Evolutionary conservation across 2,329 filamentous ascomycete species (phyloP).

Genomic region (Alternaria atra): DNA sequence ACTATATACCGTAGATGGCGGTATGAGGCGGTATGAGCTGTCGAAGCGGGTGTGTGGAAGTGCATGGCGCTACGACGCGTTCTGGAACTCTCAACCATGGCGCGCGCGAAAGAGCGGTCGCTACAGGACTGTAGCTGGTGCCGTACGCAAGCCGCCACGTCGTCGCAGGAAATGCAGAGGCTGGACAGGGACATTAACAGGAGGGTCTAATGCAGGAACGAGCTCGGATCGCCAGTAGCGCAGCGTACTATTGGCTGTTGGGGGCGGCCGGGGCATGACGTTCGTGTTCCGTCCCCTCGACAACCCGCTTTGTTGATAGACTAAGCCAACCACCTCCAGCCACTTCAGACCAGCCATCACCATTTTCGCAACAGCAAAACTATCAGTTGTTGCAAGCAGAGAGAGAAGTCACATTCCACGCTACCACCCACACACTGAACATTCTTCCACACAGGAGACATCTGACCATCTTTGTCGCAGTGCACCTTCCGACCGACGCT

Average conservation of each 20-base stretch:
- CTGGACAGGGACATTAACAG: conserved; percentile 28
- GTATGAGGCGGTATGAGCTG: conserved; percentile 15
- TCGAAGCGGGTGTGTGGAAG: conserved; percentile 1
- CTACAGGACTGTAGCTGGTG: conserved; percentile 8
- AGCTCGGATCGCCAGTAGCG: conserved; percentile 17
- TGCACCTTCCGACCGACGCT: conserved; percentile 42
- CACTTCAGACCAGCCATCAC: conserved; percentile 44
- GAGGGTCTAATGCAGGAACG: conserved; percentile 38
- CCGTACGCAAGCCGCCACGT: conserved; percentile 38
- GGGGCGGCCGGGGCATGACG: conserved; percentile 32
- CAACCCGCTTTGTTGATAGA: conserved; percentile 28
- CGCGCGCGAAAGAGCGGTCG: conserved; percentile 21
- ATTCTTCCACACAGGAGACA: conserved; percentile 30
- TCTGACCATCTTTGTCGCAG: conserved; percentile 47
- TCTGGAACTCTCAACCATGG: background rate
- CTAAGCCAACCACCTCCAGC: conserved; percentile 31
- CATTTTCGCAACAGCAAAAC: conserved; percentile 47
- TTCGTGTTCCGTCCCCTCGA: conserved; percentile 26
- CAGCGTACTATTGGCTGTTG: conserved; percentile 29
- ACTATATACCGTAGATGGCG: background rate
- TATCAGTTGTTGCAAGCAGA: conserved; percentile 38
- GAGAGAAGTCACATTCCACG: conserved; percentile 43
- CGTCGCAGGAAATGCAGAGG: conserved; percentile 34
- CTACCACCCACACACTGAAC: conserved; percentile 44
- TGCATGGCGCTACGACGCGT: conserved; percentile 9